Evolutionary conservation across 1,139 yeast genomes (phyloP), one percentile per base, ranked within the genome.

Genomic region (Yamadazyma taylorii): DNA sequence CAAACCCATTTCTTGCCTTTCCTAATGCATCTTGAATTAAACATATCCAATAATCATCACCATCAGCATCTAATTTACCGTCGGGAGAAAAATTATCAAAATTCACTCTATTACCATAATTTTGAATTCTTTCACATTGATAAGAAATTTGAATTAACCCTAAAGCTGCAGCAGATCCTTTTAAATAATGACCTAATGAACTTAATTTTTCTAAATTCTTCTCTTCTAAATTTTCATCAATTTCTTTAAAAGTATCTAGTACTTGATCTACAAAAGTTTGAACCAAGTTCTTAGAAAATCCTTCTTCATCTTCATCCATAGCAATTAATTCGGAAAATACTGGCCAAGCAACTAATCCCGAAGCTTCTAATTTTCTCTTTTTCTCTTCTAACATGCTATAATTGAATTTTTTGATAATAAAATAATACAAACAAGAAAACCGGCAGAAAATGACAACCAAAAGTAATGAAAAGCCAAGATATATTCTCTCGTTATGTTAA

Each of bases 271-370:
- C 87, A 61, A 86, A 92, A 28, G 94, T 88, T 46, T 78, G 77
- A 38, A 90, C 82, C 45, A 92, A 71, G 24, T 85, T 75, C 50
- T 79, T 71, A 28, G 94, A 83, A 66, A 92, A 92, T 10, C 85
- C 92, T 51, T 85, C 96, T 52, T 87, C 96, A 50, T 85, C 92
- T 52, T 84, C 90, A 61, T 92, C 97, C 97, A 92, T 90, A 39
- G 88, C 85, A 37, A 89, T 76, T 41, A 92, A 73, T 66, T 92
- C 98, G 39, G 84, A 79, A 57, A 94, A 85, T 21, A 89, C 94
- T 34, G 77, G 69, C 96, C 96, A 88, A 56, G 89, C 92, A 41
- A 92, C 83, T 47, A 87, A 70, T 28, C 87, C 94, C 17, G 78
- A 61, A 27, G 64, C 70, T 48, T 70, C 73, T 43, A 72, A 63